Evolutionary conservation across 371 early-diverging fungal genomes (phyloP), one percentile per base, ranked within the genome.

Genomic region (Mucor racemosus): DNA sequence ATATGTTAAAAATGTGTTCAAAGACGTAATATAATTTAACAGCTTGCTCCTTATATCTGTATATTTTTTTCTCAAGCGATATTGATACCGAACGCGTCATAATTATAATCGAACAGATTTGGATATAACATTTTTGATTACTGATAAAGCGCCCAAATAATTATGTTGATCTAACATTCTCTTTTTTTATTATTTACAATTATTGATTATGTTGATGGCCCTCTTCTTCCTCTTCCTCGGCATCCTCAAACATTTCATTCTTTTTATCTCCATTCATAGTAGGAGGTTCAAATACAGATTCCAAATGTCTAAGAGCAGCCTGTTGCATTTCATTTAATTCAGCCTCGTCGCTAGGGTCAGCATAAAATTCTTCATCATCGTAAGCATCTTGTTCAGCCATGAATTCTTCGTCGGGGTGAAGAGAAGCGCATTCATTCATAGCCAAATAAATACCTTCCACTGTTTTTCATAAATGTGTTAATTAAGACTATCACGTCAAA

Each of bases 401-500:
- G 21, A 75, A 75, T 39, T 80, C 85, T 26, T 79, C 80, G 59
- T 92, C 92, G 7, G 91, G 92, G 66, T 91, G 91, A 31, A 92
- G 77, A 7, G 90, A 88, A 0, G 92, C 91, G 71, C 94, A 94
- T 9, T 89, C 87, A 11, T 91, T 87, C 73, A 94, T 74, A 36
- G 90, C 90, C 64, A 85, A 79, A 74, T 88, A 94, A 21, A 92
- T 80, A 6, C 76, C 79, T 50, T 94, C 93, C 75, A 94, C 93
- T 91, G 69, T n/a, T 26, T 26, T 26, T 26, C 3, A 26, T 26
- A 26, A 26, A 26, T 26, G 26, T 3, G 26, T 26, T 3, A 26
- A 26, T 26, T 26, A 26, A 26, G 26, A 26, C 1, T 26, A 26
- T 26, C n/a, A 26, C 1, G 3, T 26, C 26, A 26, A 33, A 40